These are phyloP conservation scores for Wickerhamia fluorescens DNA, from an alignment of 805 yeast species.

Conservation along the genomic window DNA sequence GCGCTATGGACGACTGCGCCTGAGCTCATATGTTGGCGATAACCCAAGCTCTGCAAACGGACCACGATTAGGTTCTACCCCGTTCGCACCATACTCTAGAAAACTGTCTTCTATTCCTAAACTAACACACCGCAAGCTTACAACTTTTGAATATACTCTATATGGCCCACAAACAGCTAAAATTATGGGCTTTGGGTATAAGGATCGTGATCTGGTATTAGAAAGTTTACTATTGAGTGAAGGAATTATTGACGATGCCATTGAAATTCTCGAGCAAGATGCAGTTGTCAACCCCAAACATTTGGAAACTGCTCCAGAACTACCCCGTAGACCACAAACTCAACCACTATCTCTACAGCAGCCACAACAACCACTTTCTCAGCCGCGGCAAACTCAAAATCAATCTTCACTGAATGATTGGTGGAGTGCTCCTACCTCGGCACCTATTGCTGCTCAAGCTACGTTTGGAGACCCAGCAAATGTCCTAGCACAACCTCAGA, in stretches of 20 bases:
- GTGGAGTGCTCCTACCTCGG: constrained; percentile 15
- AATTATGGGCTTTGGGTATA: constrained; percentile 46
- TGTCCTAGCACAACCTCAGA: too few relatives aligned
- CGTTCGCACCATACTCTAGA: too few relatives aligned
- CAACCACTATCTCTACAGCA: too few relatives aligned
- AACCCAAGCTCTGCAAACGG: constrained; percentile 8
- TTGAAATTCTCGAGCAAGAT: constrained; percentile 46
- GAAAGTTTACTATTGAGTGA: constrained; percentile 56
- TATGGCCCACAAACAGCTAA: constrained; percentile 44
- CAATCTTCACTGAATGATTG: constrained; percentile 18
- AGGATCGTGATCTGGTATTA: constrained; percentile 47
- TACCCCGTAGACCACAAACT: constrained; percentile 35
- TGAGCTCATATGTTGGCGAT: constrained; percentile 4
- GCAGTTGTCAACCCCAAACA: constrained; percentile 24
- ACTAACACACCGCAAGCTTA: constrained; percentile 45
- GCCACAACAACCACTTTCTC: constrained; percentile 7
- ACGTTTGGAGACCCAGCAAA: too few relatives aligned
- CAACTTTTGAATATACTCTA: constrained; percentile 46
- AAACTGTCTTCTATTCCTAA: constrained; percentile 32
- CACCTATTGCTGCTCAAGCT: too few relatives aligned
- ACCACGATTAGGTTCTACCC: constrained; percentile 6
- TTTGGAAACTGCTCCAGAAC: constrained; percentile 42
- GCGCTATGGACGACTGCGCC: constrained; percentile 5
- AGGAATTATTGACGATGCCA: constrained; percentile 56
- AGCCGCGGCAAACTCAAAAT: constrained; percentile 12